phyloP scores from a whole-genome alignment of 2,329 filamentous ascomycete genomes.

The Ophiostoma piceae region DNA sequence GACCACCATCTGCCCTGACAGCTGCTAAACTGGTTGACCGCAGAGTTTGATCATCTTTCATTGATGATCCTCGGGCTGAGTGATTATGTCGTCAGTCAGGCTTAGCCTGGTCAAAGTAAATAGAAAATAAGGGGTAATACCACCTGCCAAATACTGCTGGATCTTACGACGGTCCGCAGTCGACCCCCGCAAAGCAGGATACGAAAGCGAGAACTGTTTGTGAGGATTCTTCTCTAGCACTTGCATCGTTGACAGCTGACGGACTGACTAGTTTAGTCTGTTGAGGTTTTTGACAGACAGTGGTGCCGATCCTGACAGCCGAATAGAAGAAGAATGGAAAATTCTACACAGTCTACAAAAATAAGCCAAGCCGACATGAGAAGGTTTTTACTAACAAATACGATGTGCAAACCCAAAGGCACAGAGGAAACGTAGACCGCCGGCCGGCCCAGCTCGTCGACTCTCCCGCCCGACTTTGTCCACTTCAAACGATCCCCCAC shows the following conservation, averaged over 20 bases:
- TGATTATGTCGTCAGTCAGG: not conserved
- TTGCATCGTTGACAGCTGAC: constrained; percentile 2
- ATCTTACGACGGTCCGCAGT: not conserved
- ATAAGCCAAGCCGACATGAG: not conserved
- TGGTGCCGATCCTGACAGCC: not conserved
- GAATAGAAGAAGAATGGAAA: not conserved
- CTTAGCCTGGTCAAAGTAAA: not conserved
- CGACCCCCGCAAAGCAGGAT: not conserved
- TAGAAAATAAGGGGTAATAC: constrained; percentile 11
- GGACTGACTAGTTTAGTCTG: not conserved
- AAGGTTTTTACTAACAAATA: not conserved
- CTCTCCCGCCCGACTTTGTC: not conserved
- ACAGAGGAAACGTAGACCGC: not conserved
- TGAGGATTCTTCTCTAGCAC: too few species aligned
- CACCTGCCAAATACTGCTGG: constrained; percentile 3
- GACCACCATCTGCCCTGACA: not conserved
- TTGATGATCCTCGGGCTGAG: not conserved
- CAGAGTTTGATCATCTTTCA: not conserved
- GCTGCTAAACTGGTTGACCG: not conserved
- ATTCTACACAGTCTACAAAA: not conserved
- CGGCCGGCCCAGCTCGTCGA: not conserved
- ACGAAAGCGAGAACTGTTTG: not conserved
- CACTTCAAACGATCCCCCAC: not conserved
- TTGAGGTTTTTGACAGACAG: not conserved
- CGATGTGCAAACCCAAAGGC: not conserved